Evolutionary conservation across 2,329 filamentous ascomycete genomes (phyloP).

Genomic region (Conoideocrella luteorostrata): DNA sequence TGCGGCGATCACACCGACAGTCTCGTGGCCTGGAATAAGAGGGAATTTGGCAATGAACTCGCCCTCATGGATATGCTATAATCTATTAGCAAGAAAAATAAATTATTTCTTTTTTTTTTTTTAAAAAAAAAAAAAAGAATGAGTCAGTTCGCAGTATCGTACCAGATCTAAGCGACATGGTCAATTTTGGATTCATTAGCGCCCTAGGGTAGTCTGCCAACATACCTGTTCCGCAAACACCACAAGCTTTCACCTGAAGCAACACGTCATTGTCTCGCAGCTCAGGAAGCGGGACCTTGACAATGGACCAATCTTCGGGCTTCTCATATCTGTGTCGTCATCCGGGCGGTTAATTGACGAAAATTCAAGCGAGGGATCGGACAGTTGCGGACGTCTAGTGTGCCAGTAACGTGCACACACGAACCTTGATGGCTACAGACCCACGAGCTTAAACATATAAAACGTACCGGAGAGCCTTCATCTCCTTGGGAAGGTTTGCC

Average conservation of each 20-base stretch:
- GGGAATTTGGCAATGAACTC: constrained; percentile 61
- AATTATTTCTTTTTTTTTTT: too few relatives aligned
- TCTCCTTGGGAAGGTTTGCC: constrained; percentile 42
- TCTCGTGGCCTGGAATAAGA: constrained; percentile 62
- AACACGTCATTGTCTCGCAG: constrained; percentile 54
- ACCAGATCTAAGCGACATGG: constrained; percentile 29
- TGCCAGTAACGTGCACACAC: neutral
- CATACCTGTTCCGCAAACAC: constrained; percentile 53
- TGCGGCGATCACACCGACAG: constrained; percentile 57
- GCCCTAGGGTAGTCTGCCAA: constrained; percentile 10
- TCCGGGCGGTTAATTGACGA: neutral
- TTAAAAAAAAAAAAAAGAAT: neutral
- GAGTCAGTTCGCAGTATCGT: constrained; percentile 8
- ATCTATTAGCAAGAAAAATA: neutral
- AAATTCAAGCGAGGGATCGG: neutral
- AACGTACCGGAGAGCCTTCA: constrained; percentile 56
- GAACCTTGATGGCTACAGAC: constrained; percentile 17
- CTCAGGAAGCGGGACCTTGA: constrained; percentile 55
- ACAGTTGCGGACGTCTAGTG: neutral
- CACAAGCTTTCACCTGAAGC: constrained; percentile 62
- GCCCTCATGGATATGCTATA: constrained; percentile 57
- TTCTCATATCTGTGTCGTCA: constrained; percentile 45
- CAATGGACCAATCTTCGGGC: constrained; percentile 54
- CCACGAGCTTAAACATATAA: constrained; percentile 8
- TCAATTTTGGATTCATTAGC: neutral